A percentile compares a stretch with the other conserved stretches of the same genome.
These are phyloP conservation scores for Saussurea involucrata DNA, from an alignment of 129 eudicot species.

Conservation along the genomic window DNA sequence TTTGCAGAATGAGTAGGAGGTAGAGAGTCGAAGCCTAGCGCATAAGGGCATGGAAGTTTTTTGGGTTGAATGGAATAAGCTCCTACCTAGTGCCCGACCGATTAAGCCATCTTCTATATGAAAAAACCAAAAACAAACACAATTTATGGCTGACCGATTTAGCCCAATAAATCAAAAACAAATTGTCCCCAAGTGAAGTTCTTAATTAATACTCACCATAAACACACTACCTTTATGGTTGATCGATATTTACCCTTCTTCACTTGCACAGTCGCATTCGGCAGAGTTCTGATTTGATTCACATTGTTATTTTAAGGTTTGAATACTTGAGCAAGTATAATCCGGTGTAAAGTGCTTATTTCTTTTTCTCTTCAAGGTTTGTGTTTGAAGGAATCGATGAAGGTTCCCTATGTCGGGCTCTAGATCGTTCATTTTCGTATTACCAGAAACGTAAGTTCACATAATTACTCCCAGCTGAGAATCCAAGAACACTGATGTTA, in stretches of 20 bases:
- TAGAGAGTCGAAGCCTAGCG: too few species aligned
- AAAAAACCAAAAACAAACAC: too few species aligned
- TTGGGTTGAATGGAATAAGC: neutral
- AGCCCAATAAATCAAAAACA: too few species aligned
- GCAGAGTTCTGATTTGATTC: neutral
- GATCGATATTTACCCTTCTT: neutral
- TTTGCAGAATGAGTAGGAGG: too few species aligned
- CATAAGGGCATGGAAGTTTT: too few species aligned
- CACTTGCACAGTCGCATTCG: neutral
- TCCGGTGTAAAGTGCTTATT: neutral
- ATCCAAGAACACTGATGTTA: neutral
- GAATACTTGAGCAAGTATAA: neutral
- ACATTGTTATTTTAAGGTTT: neutral
- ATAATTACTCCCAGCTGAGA: neutral
- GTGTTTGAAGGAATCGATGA: constrained; percentile 90
- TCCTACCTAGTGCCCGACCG: neutral
- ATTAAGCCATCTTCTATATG: neutral
- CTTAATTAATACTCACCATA: neutral
- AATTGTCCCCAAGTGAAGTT: too few species aligned
- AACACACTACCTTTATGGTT: neutral
- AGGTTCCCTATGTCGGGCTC: constrained; percentile 52
- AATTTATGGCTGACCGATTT: too few species aligned
- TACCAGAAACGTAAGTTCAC: constrained; percentile 58
- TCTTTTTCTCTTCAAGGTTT: constrained; percentile 39
- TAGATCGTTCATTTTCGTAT: constrained; percentile 65